These are phyloP conservation scores for Breviolum minutum DNA, from an alignment of 73 alveolate genomes.

Conservation along the genomic window DNA sequence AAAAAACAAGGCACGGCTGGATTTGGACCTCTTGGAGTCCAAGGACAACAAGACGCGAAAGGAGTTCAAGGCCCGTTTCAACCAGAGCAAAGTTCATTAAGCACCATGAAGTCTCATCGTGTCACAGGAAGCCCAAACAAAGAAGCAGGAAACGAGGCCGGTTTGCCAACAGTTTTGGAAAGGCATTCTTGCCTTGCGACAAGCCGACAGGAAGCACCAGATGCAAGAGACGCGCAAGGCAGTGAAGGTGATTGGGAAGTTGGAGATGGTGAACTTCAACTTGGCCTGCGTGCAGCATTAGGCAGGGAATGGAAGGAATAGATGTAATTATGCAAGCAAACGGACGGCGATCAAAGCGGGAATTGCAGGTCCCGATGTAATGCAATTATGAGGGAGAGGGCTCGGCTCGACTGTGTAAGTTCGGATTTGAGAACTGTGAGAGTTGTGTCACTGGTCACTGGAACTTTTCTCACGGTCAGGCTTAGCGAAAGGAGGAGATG, in stretches of 20 bases:
- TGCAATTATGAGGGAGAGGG: background rate
- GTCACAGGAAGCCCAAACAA: background rate
- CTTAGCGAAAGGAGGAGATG: background rate
- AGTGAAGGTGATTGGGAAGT: conserved; percentile 13
- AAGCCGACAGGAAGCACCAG: background rate
- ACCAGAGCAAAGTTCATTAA: background rate
- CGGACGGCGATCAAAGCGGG: background rate
- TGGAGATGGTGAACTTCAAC: conserved; percentile 25
- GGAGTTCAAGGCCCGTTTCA: background rate
- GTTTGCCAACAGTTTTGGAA: background rate
- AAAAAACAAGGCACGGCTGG: background rate
- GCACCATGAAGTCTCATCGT: too few species aligned
- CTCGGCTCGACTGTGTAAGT: background rate
- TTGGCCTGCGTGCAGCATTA: conserved; percentile 42
- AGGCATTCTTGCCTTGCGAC: background rate
- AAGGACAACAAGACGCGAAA: background rate
- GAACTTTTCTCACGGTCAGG: background rate
- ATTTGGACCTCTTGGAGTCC: background rate
- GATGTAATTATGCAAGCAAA: background rate
- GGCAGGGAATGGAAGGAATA: background rate
- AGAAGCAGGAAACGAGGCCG: background rate
- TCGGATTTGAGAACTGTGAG: background rate
- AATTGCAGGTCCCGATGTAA: background rate
- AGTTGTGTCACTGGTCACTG: background rate
- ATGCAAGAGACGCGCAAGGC: background rate